Evolutionary conservation across 2,329 filamentous ascomycete species (phyloP).

Genomic region (Cladosporium velox): DNA sequence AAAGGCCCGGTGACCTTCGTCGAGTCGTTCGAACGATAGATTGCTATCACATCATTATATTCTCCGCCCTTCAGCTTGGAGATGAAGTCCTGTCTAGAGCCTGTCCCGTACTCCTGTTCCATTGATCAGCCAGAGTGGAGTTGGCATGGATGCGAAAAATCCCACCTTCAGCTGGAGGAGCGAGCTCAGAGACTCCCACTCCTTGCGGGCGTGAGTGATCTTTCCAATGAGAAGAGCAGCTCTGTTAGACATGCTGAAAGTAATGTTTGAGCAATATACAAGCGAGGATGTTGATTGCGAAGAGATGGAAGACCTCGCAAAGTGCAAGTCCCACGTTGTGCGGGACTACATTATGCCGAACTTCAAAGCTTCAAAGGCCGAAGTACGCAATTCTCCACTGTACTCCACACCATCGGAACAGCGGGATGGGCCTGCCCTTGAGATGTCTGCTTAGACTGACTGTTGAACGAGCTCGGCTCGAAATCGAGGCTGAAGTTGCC

Average conservation of each 20-base stretch:
- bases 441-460: background rate
- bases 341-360: conserved; percentile 12
- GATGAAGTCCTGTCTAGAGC: conserved; percentile 58
- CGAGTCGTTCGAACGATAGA: conserved; percentile 62
- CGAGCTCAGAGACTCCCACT: conserved; percentile 46
- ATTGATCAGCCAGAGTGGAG: conserved; percentile 8
- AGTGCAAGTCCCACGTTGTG: background rate
- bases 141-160: background rate
- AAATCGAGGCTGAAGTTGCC: background rate
- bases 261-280: background rate
- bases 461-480: background rate
- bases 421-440: background rate
- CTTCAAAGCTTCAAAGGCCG: conserved; percentile 10
- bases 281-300: background rate
- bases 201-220: conserved; percentile 47
- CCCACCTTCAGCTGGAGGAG: conserved; percentile 37
- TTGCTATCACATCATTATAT: conserved; percentile 57
- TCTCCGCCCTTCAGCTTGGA: conserved; percentile 56
- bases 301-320: background rate
- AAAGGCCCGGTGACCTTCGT: conserved; percentile 51
- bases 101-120: conserved; percentile 54
- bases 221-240: conserved; percentile 49
- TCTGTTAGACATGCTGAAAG: conserved; percentile 19
- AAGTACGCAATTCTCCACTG: background rate
- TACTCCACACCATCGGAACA: background rate